Base-by-base conservation (phyloP, 306 rosid species). In the Begonia peltatifolia region DNA sequence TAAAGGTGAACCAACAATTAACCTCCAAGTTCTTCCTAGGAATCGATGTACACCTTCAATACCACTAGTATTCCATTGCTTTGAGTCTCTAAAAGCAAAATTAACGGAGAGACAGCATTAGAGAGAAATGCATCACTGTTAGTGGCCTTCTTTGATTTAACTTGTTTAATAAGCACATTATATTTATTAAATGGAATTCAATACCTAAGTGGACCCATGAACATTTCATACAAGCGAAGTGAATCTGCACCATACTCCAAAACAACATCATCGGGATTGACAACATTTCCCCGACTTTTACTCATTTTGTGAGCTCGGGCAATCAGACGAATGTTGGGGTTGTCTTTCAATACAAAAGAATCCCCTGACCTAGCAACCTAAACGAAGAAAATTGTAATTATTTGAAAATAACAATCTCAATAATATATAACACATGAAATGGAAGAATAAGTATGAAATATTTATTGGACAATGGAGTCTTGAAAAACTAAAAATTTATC, bases 221-320 rank as follows among this genome's bases (percentile, higher is more conserved):
- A 90, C 97, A 90, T 90, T 90, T 90, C 97, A 55, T 90, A 90
- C 62, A 90, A 73, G 58, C 94, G 94, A 62, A 90, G 95, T 30
- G 97, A 85, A 76, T 90, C 97, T 11, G 97, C 94, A 50, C 97
- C 97, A 67, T 90, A 90, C 72, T 90, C 95, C 17, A 78, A 78
- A 65, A 90, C 81, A 58, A 90, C 87, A 41, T 83, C 95, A 59
- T 90, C 97, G 38, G 95, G 95, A 63, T 83, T 90, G 59, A 90
- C 95, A 60, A 90, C 95, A 49, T 90, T 85, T 61, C 97, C 97
- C 73, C 95, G 78, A 63, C 97, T 90, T 70, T 90, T 90, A 70
- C 97, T 90, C 95, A 90, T 90, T 76, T 90, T 83, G 68, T 90
- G 83, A 65, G 97, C 61, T 3, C 94, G 95, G 25, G 90, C 85